Evolutionary conservation across 805 yeast genomes (phyloP), one percentile per base, ranked within the genome.

Genomic region (Teunomyces funiuensis): DNA sequence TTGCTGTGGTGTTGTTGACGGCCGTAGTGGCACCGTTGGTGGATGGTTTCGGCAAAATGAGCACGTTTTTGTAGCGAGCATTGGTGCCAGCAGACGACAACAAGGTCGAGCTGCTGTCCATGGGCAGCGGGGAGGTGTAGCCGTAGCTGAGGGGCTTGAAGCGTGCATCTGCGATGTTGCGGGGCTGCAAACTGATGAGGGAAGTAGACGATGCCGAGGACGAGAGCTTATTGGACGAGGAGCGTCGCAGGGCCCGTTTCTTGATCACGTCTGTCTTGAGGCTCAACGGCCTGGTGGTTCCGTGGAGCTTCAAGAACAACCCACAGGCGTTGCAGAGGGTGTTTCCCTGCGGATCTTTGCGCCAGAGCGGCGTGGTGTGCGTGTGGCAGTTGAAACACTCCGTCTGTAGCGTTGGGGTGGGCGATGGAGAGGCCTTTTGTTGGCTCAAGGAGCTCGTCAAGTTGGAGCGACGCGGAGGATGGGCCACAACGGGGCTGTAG

Each of bases 311-410:
- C 40, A 74, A 69, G 52, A 79, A 80, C 16, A 80, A 61, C 0
- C 85, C 85, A 62, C 85, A 80, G 0, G 85, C 85, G 53, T 80
- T 80, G 54, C 85, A 80, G 4, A 80, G 62, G 2, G 84, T 78
- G 45, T 78, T 76, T 1, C 85, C 85, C 19, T 60, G 66, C 5
- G 80, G 73, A 52, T 79, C 82, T 52, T 78, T 70, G 33, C 85
- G 61, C 85, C 85, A 80, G 17, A 80, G 62, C 1, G 85, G 85
- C 0, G 85, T 80, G 43, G 77, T 80, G 2, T 71, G 55, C 0
- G 85, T 79, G 36, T 77, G 74, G 54, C 85, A 80, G 58, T 80
- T 80, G 42, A 64, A 65, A 55, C 85, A 80, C 47, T 74, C 77
- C 3, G 74, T 66, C 14, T 46, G 45, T 15, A 33, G 22, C 11